Conservation (phyloP, 169 alveolate species). For the Plasmodium gaboni region DNA sequence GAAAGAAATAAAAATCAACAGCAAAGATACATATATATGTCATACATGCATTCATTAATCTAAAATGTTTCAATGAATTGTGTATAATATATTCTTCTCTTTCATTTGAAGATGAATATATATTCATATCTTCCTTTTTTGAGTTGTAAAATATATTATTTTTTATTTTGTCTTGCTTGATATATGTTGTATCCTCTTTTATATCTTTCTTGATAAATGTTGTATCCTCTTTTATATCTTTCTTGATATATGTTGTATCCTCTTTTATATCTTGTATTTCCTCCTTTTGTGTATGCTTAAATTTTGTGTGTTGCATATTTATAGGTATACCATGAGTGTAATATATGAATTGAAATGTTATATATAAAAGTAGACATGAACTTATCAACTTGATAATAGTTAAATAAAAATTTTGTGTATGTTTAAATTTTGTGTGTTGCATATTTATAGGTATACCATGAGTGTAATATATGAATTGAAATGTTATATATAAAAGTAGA, state of each 20-base stretch:
- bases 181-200: neutral
- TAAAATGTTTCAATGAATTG: neutral
- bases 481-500: conserved; percentile 2
- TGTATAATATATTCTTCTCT: too few species aligned
- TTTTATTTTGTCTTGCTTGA: too few species aligned
- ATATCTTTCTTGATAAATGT: too few species aligned
- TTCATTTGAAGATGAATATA: too few species aligned
- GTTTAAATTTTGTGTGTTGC: neutral
- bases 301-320: neutral
- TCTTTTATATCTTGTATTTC: neutral
- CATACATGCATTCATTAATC: conserved; percentile 40
- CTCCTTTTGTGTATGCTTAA: neutral
- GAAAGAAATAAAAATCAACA: conserved; percentile 62
- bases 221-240: too few species aligned
- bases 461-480: neutral
- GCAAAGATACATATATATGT: conserved; percentile 49
- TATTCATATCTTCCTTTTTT: too few species aligned
- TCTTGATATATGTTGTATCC: neutral
- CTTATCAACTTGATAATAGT: neutral
- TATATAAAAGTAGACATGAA: neutral
- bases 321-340: too few species aligned
- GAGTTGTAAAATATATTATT: too few species aligned
- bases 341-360: neutral
- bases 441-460: too few species aligned
- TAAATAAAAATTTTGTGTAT: conserved; percentile 1